Evolutionary conservation across 106 monocot genomes (phyloP).

Genomic region (Amphibolis antarctica): DNA sequence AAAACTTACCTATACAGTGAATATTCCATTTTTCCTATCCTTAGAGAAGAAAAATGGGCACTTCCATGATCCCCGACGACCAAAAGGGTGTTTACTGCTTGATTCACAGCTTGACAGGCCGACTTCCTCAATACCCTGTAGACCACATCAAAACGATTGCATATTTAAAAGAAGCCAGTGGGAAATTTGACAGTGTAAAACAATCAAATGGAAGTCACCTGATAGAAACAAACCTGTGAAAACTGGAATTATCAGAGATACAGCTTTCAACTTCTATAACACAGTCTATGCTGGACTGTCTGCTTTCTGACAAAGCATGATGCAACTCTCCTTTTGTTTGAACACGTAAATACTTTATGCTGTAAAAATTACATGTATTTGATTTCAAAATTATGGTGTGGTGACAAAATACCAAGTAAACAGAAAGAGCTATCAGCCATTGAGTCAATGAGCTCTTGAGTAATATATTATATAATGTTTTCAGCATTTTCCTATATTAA

Average conservation of each 20-base stretch:
- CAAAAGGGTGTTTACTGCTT: slow-evolving; percentile 26
- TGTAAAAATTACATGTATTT: slow-evolving; percentile 19
- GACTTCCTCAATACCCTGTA: slow-evolving; percentile 38
- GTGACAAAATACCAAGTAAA: not conserved
- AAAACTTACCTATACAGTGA: slow-evolving; percentile 59
- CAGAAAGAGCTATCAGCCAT: not conserved
- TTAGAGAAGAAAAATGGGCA: slow-evolving; percentile 19
- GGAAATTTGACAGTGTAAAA: not conserved
- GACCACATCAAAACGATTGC: slow-evolving; percentile 3
- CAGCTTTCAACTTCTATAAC: slow-evolving; percentile 79
- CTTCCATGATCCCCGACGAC: slow-evolving; percentile 5
- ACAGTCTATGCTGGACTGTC: slow-evolving; percentile 33
- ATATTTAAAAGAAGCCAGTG: not conserved
- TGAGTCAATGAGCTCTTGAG: not conserved
- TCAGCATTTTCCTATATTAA: too few relatives aligned
- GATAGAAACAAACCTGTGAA: slow-evolving; percentile 50
- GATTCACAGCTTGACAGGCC: slow-evolving; percentile 31
- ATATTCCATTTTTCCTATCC: slow-evolving; percentile 51
- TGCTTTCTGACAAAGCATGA: slow-evolving; percentile 40
- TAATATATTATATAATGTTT: too few relatives aligned
- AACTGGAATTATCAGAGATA: slow-evolving; percentile 60
- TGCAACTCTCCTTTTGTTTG: slow-evolving; percentile 70
- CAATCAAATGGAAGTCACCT: not conserved
- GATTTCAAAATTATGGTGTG: not conserved
- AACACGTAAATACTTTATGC: slow-evolving; percentile 62